Evolutionary conservation across 2,329 filamentous ascomycete species (phyloP), one percentile per base, ranked within the genome.

Genomic region (Fusarium newnesense): DNA sequence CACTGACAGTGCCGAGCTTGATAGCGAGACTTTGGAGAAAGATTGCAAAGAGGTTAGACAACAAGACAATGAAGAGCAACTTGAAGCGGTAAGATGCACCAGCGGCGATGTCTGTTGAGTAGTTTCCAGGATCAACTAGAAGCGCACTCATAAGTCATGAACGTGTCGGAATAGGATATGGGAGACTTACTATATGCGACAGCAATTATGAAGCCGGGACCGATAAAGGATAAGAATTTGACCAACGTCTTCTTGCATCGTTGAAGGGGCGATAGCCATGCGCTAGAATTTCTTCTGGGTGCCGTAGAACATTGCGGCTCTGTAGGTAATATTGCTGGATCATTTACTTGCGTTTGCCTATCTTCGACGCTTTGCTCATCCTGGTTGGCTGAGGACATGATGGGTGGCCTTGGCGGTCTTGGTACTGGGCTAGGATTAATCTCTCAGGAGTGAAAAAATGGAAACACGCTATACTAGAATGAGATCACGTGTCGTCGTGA

Each of bases 1-100:
- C 91, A 3, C 89, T 92, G 70, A 93, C 90, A 19, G 90, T 91
- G 37, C 91, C 91, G 10, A 93, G 85, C 79, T 92, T 92, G 80
- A 92, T 90, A 76, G 89, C 89, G 4, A 94, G 85, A 26, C 87
- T 89, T 79, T 94, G 92, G 26, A 93, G 84, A 73, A 93, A 89
- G 60, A 94, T 92, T 74, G 92, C 92, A 76, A 93, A 91, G 57
- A 93, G 75, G 78, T 94, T 65, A 1, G 64, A 65, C 0, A 65
- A 32, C 5, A 66, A 5, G 1, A 65, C 64, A 4, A 66, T 46
- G 9, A 66, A 66, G 15, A 66, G 40, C 7, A 66, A 28, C 12
- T 56, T 54, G 37, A 66, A 66, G 26, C 64, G 49, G 42, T 66
- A 65, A 0, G 64, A 66, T 0, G 60, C 64, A 2, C 64, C 61